Base-by-base conservation (phyloP, 2,329 filamentous ascomycete species). In the Lachnellula arida region DNA sequence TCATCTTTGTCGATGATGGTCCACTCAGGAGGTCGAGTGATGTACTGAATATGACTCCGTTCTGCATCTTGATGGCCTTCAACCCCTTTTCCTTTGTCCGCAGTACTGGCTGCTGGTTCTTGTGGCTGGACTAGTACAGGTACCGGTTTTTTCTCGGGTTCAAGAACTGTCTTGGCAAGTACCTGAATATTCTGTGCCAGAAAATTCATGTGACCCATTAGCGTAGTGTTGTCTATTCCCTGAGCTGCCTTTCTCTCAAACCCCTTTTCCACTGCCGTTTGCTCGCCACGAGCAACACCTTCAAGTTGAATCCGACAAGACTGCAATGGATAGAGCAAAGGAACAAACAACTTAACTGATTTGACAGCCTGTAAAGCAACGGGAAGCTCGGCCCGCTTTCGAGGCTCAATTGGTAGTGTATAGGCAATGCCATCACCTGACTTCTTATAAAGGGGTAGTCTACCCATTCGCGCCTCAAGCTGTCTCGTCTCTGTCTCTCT, bases 11-110 rank as follows among this genome's bases (percentile, higher is more conserved):
- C 59, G n/a, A 66, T 49, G 5, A 65, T 49, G 5, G 58, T 63
- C 90, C 90, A 95, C 70, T 95, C 90, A 0, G 88, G 87, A 9
- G 90, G 90, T 7, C 89, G 78, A 11, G 87, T 81, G 52, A 94
- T 89, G 56, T 88, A 74, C 57, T 86, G 81, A 49, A 94, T 74
- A 65, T 93, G 89, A 35, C 78, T 78, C 55, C 79, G 81, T 28
- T 82, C 84, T 4, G 65, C 60, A 55, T 66, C 62, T 51, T 63
- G 67, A 15, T 65, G 43, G 0, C 57, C 59, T 12, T 68, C 60
- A 8, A 61, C 63, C 23, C 68, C 56, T 6, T 66, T 61, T 32
- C 54, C 52, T 57, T 54, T 63, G 32, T 53, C 56, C 5, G 23
- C 49, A 4, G 55, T 7, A 15, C 44, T 48, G 19, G 48, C 43